Base-by-base conservation (phyloP, 768 basidiomycete genomes). In the Mycena capillaripes region DNA sequence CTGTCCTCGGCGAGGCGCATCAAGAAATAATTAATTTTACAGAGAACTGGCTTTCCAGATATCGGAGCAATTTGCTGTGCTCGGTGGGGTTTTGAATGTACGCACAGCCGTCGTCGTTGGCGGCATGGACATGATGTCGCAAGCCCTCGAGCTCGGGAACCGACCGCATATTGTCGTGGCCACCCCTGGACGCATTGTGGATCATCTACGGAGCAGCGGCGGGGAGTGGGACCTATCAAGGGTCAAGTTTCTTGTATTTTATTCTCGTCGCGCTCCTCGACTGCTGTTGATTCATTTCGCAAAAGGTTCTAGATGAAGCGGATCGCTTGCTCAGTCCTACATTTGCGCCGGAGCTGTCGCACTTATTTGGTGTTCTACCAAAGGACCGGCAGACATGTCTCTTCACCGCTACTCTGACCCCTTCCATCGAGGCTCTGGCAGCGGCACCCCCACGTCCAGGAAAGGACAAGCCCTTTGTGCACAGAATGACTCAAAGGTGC, bases 41-140 rank as follows among this genome's bases (percentile, higher is more conserved):
- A 98, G 97, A 74, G 98, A 99, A 79, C 86, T 99, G 23, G 98
- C 98, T 0, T 98, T 98, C 79, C 98, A 99, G 79, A 96, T 99
- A 59, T 90, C 97, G 2, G 97, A 98, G 73, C 98, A 99, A 80
- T 98, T 99, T 80, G 90, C 92, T 2, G 97, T 97, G 7, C 87
- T 99, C 2, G 97, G 98, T 29, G 86, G 89, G 21, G 86, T 95
- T 14, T 83, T 98, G 69, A 96, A 93, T 77, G 82, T 96, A 57
- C 91, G 91, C 34, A 97, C 96, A 11, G 89, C 93, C 12, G 96
- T 98, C 10, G 85, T 98, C 36, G 97, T 99, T 2, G 98, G 98
- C 21, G 98, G 98, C 7, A 97, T 99, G 96, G 98, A 99, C 77
- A 97, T 97, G 93, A 96, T 98, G 87, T 80, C 91, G 1, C 98